Base-by-base conservation (phyloP, 1,284 basidiomycete genomes). In the Rhodofomes roseus region DNA sequence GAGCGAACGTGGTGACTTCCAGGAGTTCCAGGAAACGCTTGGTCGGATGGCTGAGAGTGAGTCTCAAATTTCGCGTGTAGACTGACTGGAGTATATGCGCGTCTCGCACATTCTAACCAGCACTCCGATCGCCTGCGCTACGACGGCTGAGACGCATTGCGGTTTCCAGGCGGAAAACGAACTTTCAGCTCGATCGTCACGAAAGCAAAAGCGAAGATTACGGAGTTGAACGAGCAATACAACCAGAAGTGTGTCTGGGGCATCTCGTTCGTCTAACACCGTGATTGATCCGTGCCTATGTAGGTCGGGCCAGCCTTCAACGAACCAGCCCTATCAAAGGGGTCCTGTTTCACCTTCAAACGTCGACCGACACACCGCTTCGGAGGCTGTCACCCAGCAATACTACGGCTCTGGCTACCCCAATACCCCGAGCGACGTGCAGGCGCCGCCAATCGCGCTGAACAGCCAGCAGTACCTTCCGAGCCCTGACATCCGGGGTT, bases 171-270 rank as follows among this genome's bases (percentile, higher is more conserved):
- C 60, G 89, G 90, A 3, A 91, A 89, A 76, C 89, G 85, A 71
- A 92, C 90, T 0, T 83, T 92, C 71, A 84, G 81, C 50, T 81
- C 77, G 11, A 72, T 93, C 34, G 77, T 92, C 51, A 84, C 82
- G 34, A 92, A 87, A 69, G 87, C 91, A 52, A 91, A 85, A 68
- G 84, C 89, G 9, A 92, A 92, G 79, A 85, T 92, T 63, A 85
- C 88, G 67, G 91, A 92, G 66, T 84, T 85, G 61, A 89, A 92
- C 40, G 81, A 58, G 2, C 57, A 58, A 23, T 43, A 58, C 36
- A 52, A 36, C 29, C 58, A 62, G 18, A 65, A 69, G 73, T 75
- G 37, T 9, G 69, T 60, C 16, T 27, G 18, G n/a, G n/a, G n/a
- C n/a, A n/a, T n/a, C n/a, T n/a, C n/a, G n/a, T n/a, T n/a, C n/a